Base-by-base conservation (phyloP, 225 moss, liverwort and hornwort species). In the Sphagnum contortum region DNA sequence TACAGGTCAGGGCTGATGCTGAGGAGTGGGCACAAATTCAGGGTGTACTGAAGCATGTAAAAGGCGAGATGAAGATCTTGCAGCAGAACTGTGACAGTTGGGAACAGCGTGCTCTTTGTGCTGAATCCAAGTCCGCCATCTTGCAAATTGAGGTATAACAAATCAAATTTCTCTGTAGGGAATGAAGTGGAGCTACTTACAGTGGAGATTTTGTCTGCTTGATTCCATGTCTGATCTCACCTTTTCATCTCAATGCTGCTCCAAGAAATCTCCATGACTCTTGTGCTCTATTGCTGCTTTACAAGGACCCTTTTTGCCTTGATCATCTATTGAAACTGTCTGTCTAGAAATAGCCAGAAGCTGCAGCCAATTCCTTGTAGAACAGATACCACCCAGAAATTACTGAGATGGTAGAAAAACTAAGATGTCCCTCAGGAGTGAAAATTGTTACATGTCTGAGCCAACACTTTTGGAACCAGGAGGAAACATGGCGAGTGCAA, bases 21-120 rank as follows among this genome's bases (percentile, higher is more conserved):
- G 80, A 84, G 69, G 80, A 84, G 63, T 84, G 84, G 84, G 66
- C 66, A 12, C 77, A 81, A 71, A 78, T 84, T 46, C 84, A 84
- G 57, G 71, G 76, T 59, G 80, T 84, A 12, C 57, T 84, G 44
- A 71, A 64, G 68, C 78, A 81, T 66, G 63, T 84, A 64, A 64
- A 75, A 64, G 78, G 78, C 61, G 75, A 81, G 66, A 81, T 79
- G 48, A 73, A 74, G 8, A 78, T 65, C 13, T 78, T 84, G 50
- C 77, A 84, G 9, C 55, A 62, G 29, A 77, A 58, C 57, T 80
- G 80, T 62, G 80, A 84, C 45, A 81, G 65, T 60, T 84, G 80
- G 84, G 84, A 84, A n/a, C 80, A 78, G 47, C 70, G 84, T 44
- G 80, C 84, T 69, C 68, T 64, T 3, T 80, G 77, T 47, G 80